Percentiles rank a stretch among this genome's conserved stretches.
Conservation (phyloP, 208 protist species). For the Acanthamoeba castellanii region DNA sequence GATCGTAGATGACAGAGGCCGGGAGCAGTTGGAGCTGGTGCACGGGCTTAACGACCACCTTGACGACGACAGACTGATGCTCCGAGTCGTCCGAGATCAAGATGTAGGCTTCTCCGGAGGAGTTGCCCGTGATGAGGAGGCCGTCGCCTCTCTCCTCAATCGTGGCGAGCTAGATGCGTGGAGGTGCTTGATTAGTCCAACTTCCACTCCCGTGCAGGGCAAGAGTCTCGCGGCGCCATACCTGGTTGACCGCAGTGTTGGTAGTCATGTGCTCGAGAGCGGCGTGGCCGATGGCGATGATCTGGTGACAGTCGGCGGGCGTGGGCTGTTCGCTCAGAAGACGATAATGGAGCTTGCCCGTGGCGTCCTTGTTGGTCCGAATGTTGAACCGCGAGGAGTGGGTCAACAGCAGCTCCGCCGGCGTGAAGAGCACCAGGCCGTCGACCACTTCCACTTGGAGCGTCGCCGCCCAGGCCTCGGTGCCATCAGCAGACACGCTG, state of each 20-base stretch:
- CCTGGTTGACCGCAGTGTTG: constrained; percentile 39
- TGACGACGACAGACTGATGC: constrained; percentile 65
- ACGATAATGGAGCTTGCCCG: constrained; percentile 64
- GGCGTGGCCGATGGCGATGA: constrained; percentile 2
- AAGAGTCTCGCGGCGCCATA: background rate
- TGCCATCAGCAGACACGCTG: constrained; percentile 58
- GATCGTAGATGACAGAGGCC: constrained; percentile 5
- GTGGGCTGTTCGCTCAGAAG: constrained; percentile 65
- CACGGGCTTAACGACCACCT: constrained; percentile 69
- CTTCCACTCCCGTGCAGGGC: background rate
- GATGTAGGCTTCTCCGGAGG: constrained; percentile 43
- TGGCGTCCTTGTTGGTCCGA: constrained; percentile 73
- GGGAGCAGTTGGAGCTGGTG: constrained; percentile 67
- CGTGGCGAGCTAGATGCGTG: background rate
- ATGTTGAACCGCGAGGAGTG: constrained; percentile 1
- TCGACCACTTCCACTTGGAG: constrained; percentile 51
- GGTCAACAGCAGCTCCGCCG: constrained; percentile 57
- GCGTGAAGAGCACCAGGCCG: constrained; percentile 67
- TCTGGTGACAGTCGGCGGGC: constrained; percentile 59
- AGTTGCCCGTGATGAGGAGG: background rate
- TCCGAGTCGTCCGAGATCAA: constrained; percentile 37
- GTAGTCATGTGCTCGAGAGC: constrained; percentile 38
- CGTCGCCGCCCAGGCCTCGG: constrained; percentile 47
- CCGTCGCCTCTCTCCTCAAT: constrained; percentile 11
- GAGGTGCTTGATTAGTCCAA: background rate